phyloP scores from a whole-genome alignment of 495 filamentous ascomycete genomes.

The Neurospora cerealis region DNA sequence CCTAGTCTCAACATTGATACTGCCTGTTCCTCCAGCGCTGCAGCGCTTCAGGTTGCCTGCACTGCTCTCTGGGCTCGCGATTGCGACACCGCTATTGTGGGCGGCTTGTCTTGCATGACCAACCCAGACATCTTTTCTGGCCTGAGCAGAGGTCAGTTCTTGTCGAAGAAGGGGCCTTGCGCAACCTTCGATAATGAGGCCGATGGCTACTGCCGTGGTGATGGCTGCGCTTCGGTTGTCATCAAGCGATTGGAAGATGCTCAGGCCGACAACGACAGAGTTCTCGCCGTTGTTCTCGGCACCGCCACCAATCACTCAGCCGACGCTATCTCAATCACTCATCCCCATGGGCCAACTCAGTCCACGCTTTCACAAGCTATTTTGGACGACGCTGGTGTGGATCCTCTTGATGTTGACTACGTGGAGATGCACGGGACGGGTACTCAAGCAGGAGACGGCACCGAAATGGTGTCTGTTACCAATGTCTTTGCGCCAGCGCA shows the following conservation, averaged over 20 bases:
- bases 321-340: conserved; percentile 71
- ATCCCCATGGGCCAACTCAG: conserved; percentile 67
- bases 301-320: conserved; percentile 68
- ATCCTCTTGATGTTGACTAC: conserved; percentile 67
- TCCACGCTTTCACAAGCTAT: conserved; percentile 58
- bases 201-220: conserved; percentile 70
- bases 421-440: conserved; percentile 90
- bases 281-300: conserved; percentile 57
- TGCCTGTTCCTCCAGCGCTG: conserved; percentile 78
- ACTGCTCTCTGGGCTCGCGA: conserved; percentile 72
- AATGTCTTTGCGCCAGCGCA: conserved; percentile 70
- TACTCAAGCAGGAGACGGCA: conserved; percentile 71
- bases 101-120: conserved; percentile 69
- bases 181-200: conserved; percentile 70
- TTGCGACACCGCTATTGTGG: conserved; percentile 76
- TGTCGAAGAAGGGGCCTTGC: conserved; percentile 70
- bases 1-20: conserved; percentile 83
- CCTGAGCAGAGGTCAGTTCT: conserved; percentile 73
- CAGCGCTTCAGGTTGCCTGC: conserved; percentile 77
- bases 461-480: conserved; percentile 69
- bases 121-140: conserved; percentile 81
- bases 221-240: conserved; percentile 60
- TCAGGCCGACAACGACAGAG: conserved; percentile 60
- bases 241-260: conserved; percentile 72
- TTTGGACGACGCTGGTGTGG: conserved; percentile 56